These are phyloP conservation scores for Aspergillus glaucus DNA, from an alignment of 2,329 filamentous ascomycete genomes.

Conservation along the genomic window DNA sequence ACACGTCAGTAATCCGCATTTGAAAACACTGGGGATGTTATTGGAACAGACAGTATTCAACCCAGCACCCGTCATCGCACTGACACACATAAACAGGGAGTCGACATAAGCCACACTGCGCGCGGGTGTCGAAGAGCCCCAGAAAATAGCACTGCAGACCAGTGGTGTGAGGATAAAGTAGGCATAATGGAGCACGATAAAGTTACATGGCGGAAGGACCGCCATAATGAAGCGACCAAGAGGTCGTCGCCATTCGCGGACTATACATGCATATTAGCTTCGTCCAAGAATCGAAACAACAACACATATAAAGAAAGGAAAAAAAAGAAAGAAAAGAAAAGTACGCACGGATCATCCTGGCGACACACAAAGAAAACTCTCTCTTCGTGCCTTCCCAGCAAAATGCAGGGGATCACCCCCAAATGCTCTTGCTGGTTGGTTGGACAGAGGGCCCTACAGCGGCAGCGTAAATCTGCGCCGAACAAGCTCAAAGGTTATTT, in stretches of 20 bases:
- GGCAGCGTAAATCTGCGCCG: background rate
- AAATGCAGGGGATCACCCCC: background rate
- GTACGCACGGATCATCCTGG: background rate
- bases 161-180: slow-evolving; percentile 58
- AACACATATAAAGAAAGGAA: background rate
- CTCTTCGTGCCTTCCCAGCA: background rate
- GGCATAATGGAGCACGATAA: slow-evolving; percentile 59
- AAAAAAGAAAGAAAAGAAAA: background rate
- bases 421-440: background rate
- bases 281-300: background rate
- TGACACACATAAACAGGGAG: slow-evolving; percentile 60
- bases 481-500: background rate
- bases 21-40: slow-evolving; percentile 19
- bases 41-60: slow-evolving; percentile 51
- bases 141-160: slow-evolving; percentile 56
- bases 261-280: slow-evolving; percentile 9
- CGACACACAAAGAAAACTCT: background rate
- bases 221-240: slow-evolving; percentile 18
- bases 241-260: slow-evolving; percentile 13
- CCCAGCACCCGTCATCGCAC: slow-evolving; percentile 62
- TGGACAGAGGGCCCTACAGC: background rate
- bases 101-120: slow-evolving; percentile 55
- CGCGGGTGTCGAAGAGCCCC: slow-evolving; percentile 44
- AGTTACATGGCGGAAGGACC: slow-evolving; percentile 45
- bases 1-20: slow-evolving; percentile 2